Conservation (phyloP, 2,329 filamentous ascomycete species). For the Ophiosphaerella narmari region DNA sequence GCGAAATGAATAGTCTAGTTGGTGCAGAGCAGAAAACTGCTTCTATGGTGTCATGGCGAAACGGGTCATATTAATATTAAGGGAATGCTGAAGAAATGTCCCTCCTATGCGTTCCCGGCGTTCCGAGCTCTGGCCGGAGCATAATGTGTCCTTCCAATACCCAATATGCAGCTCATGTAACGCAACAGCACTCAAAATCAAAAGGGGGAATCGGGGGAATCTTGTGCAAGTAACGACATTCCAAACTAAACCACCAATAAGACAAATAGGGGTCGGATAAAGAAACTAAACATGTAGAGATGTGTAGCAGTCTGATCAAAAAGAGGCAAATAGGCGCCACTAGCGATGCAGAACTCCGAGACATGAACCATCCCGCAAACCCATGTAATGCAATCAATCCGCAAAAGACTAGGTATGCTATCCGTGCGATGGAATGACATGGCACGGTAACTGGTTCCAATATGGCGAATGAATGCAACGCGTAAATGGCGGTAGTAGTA, state of each 20-base stretch:
- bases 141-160: conserved; percentile 17
- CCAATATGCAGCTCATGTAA: conserved; percentile 22
- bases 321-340: conserved; percentile 19
- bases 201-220: conserved; percentile 30
- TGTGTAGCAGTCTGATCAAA: conserved; percentile 15
- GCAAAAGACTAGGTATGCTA: conserved; percentile 15
- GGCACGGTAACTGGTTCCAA: conserved; percentile 24
- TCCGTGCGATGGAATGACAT: conserved; percentile 20
- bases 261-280: conserved; percentile 11
- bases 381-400: conserved; percentile 37
- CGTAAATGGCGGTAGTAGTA: conserved; percentile 11
- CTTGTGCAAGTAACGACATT: conserved; percentile 28
- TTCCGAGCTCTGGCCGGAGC: conserved; percentile 7
- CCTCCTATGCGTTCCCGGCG: conserved; percentile 17
- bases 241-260: conserved; percentile 22
- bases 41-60: conserved; percentile 1
- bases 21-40: neutral
- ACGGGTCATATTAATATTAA: conserved; percentile 34
- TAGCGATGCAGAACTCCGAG: conserved; percentile 26
- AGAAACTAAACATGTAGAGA: conserved; percentile 3
- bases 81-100: conserved; percentile 19
- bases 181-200: conserved; percentile 9
- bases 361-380: conserved; percentile 24
- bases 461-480: conserved; percentile 27
- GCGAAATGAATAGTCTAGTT: neutral